Evolutionary conservation across 257 asterid species (phyloP).

Genomic region (Plantago ovata): DNA sequence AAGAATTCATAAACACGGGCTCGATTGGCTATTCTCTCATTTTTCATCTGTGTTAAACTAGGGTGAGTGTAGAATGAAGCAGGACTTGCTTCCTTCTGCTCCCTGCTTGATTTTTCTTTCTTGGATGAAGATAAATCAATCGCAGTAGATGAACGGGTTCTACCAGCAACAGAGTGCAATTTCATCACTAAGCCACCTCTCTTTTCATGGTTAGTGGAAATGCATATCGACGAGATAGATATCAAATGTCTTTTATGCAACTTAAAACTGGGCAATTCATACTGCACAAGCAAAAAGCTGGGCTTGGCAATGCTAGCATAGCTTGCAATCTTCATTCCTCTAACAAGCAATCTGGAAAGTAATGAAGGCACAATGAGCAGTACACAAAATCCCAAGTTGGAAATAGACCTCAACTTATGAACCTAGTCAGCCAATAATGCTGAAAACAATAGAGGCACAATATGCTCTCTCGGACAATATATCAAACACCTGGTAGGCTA

Average conservation of each 20-base stretch:
- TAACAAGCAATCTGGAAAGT: conserved; percentile 25
- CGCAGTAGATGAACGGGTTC: conserved; percentile 40
- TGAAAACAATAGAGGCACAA: not conserved
- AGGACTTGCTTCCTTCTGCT: conserved; percentile 36
- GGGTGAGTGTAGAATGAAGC: conserved; percentile 77
- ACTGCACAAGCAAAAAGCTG: conserved; percentile 44
- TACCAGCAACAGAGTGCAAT: conserved; percentile 42
- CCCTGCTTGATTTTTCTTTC: conserved; percentile 26
- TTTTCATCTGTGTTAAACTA: conserved; percentile 73
- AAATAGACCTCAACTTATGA: not conserved
- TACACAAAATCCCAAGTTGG: not conserved
- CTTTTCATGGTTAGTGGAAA: conserved; percentile 31
- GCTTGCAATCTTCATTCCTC: conserved; percentile 54
- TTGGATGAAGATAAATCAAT: conserved; percentile 29
- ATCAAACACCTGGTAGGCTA: conserved; percentile 4
- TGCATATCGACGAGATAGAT: conserved; percentile 33
- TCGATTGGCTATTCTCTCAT: conserved; percentile 69
- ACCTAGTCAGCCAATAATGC: not conserved
- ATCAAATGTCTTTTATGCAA: conserved; percentile 29
- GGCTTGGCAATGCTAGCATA: conserved; percentile 55
- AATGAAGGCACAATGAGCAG: conserved; percentile 13
- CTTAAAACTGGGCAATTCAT: conserved; percentile 50
- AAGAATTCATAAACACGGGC: conserved; percentile 77
- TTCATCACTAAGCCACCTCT: conserved; percentile 36
- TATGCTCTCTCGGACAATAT: not conserved